Conservation (phyloP, 2,329 filamentous ascomycete species). For the Xylaria arbuscula region DNA sequence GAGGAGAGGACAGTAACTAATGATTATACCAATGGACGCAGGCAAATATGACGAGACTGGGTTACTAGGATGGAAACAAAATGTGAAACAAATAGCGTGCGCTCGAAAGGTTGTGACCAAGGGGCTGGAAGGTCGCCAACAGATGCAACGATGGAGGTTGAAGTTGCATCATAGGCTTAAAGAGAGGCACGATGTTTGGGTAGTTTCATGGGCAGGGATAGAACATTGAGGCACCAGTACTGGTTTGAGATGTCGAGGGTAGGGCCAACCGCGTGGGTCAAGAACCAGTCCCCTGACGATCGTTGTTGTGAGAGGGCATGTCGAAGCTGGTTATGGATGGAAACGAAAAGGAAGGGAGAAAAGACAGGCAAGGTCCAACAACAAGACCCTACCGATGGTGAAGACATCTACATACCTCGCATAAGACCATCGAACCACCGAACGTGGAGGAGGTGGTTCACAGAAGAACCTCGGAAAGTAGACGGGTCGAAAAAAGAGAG, state of each 20-base stretch:
- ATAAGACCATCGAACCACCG: constrained; percentile 15
- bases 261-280: constrained; percentile 21
- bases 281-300: constrained; percentile 5
- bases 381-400: background rate
- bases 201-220: constrained; percentile 5
- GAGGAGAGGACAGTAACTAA: background rate
- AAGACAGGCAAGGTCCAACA: background rate
- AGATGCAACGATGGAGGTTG: constrained; percentile 2
- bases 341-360: background rate
- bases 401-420: constrained; percentile 28
- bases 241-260: constrained; percentile 4
- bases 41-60: background rate
- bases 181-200: background rate
- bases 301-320: background rate
- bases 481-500: constrained; percentile 24
- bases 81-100: background rate
- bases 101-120: background rate
- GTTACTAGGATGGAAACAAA: background rate
- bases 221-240: background rate
- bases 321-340: background rate
- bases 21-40: background rate
- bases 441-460: constrained; percentile 16
- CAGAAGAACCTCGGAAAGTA: constrained; percentile 12
- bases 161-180: background rate
- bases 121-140: background rate